A percentile compares a stretch with the other conserved stretches of the same genome.
These are phyloP conservation scores for Iris pallida DNA, from an alignment of 116 monocot genomes.

Conservation along the genomic window DNA sequence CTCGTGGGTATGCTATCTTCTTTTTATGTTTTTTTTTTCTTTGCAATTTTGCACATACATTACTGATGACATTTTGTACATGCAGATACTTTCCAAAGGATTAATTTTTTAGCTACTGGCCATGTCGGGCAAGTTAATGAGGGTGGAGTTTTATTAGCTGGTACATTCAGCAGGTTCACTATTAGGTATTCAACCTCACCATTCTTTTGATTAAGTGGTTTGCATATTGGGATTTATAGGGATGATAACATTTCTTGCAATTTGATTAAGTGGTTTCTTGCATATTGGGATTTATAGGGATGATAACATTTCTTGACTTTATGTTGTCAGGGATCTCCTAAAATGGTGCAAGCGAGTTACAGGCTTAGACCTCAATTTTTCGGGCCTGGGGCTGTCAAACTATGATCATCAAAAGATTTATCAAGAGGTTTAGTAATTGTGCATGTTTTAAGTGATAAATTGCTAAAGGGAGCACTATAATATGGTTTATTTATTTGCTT, in stretches of 20 bases:
- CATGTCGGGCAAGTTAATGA: constrained; percentile 20
- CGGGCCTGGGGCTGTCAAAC: constrained; percentile 30
- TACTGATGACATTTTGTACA: background rate
- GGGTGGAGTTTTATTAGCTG: constrained; percentile 16
- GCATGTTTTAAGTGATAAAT: no score
- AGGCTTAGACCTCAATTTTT: constrained; percentile 25
- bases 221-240: no score
- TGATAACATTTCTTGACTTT: constrained; percentile 8
- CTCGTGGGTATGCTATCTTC: constrained; percentile 48
- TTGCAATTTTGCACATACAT: constrained; percentile 6
- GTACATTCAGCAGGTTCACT: constrained; percentile 47
- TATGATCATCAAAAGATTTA: constrained; percentile 53
- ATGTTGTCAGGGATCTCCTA: constrained; percentile 68
- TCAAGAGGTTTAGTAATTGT: constrained; percentile 50
- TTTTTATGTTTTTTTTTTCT: background rate
- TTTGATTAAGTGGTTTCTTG: background rate
- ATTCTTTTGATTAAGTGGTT: background rate
- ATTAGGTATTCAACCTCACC: constrained; percentile 46
- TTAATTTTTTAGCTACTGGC: constrained; percentile 33
- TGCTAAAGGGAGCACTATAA: no score
- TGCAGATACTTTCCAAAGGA: constrained; percentile 67
- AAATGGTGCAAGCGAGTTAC: constrained; percentile 88
- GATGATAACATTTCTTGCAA: constrained; percentile 11
- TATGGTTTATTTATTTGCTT: constrained; percentile 2
- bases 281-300: background rate